Conservation (phyloP, 2,329 filamentous ascomycete species). For the Eutypa lata region DNA sequence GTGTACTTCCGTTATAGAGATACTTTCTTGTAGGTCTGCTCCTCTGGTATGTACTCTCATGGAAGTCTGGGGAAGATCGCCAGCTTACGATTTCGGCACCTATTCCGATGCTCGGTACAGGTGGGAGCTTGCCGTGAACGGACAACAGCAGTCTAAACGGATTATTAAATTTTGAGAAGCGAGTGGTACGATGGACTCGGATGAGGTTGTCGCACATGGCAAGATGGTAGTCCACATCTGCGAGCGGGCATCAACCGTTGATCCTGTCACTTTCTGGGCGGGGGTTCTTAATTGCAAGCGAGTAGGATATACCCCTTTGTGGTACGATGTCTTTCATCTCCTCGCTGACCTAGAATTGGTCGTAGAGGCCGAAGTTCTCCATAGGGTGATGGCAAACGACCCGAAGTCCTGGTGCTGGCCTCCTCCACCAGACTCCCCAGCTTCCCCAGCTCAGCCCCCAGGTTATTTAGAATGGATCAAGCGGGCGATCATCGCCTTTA, state of each 20-base stretch:
- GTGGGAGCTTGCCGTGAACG: no score
- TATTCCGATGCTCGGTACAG: background rate
- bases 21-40: background rate
- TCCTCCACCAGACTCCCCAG: no score
- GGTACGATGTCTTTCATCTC: constrained; percentile 22
- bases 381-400: no score
- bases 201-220: constrained; percentile 13
- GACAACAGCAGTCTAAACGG: constrained; percentile 7
- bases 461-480: no score
- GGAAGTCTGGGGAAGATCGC: rapidly evolving
- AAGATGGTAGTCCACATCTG: constrained; percentile 5
- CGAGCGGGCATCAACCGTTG: constrained; percentile 3
- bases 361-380: no score
- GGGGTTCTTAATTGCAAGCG: constrained; percentile 6
- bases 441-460: no score
- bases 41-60: constrained; percentile 1
- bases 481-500: no score
- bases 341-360: no score
- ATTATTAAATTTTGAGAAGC: constrained; percentile 23
- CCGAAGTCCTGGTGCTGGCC: no score
- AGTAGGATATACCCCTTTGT: constrained; percentile 4
- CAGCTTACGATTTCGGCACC: constrained; percentile 10
- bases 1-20: no score
- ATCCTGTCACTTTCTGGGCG: constrained; percentile 10
- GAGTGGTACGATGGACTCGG: constrained; percentile 13